These are phyloP conservation scores for Cercospora nicotianae DNA, from an alignment of 2,329 filamentous ascomycete species.

Conservation along the genomic window DNA sequence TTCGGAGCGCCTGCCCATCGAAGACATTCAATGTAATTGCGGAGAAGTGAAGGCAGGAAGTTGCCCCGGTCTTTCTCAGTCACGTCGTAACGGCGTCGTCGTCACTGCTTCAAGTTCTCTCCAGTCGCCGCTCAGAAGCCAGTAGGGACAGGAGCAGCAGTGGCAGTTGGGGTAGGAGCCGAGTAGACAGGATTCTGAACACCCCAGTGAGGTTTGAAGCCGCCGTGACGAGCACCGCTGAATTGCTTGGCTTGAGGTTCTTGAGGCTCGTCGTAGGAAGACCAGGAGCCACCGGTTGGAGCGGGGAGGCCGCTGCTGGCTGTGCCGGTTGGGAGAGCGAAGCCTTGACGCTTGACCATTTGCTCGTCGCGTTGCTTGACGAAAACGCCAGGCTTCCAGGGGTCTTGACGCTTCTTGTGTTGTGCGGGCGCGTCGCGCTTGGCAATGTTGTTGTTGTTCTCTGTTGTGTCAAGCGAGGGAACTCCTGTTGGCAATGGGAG, in stretches of 20 bases:
- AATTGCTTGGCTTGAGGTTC: conserved; percentile 10
- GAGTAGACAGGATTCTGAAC: neutral
- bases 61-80: neutral
- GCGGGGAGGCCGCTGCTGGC: conserved; percentile 1
- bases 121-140: neutral
- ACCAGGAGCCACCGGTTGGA: conserved; percentile 2
- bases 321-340: conserved; percentile 4
- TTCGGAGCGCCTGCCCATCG: conserved; percentile 10
- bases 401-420: neutral
- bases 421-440: neutral
- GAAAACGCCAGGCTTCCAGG: neutral
- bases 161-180: conserved; percentile 5
- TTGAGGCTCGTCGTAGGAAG: neutral
- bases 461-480: neutral
- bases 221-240: conserved; percentile 7
- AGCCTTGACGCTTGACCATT: neutral
- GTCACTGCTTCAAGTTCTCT: neutral
- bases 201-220: conserved; percentile 15
- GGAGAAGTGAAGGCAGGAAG: neutral
- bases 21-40: conserved; percentile 5
- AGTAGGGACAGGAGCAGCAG: neutral
- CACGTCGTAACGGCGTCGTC: neutral
- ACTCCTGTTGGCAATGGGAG: neutral
- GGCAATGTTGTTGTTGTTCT: neutral
- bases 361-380: neutral